A percentile compares a stretch with the other conserved stretches of the same genome.
These are phyloP conservation scores for Nelumbo lutea DNA, from an alignment of 164 flowering plant genomes.

Conservation along the genomic window DNA sequence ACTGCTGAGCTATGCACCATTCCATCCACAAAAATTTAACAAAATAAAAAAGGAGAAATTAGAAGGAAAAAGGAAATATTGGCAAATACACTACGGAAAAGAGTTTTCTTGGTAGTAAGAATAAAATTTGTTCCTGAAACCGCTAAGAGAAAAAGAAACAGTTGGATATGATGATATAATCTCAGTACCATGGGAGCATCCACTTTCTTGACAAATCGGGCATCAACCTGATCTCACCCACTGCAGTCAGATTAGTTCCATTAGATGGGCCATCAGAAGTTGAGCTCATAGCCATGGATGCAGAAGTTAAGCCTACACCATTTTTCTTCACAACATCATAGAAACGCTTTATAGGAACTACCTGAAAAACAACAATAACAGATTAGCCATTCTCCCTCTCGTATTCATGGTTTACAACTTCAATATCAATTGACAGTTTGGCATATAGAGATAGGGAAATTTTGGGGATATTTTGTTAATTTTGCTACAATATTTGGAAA, in stretches of 20 bases:
- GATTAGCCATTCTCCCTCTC: neutral
- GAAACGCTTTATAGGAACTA: conserved; percentile 70
- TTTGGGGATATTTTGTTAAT: too few relatives aligned
- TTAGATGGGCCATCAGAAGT: conserved; percentile 71
- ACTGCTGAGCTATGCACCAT: neutral
- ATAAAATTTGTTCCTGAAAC: neutral
- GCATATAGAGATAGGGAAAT: too few relatives aligned
- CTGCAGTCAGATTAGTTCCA: conserved; percentile 67
- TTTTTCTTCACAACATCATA: conserved; percentile 42
- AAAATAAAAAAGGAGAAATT: neutral
- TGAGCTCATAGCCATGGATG: conserved; percentile 84
- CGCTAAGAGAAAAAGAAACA: neutral
- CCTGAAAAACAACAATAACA: conserved; percentile 40
- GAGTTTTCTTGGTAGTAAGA: neutral
- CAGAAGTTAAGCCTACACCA: conserved; percentile 84
- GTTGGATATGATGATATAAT: neutral
- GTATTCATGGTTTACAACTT: too few relatives aligned
- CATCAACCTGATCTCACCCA: conserved; percentile 84
- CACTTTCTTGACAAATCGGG: conserved; percentile 78
- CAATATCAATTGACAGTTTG: too few relatives aligned
- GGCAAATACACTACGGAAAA: neutral
- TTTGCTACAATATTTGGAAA: too few relatives aligned
- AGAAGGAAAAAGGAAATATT: neutral
- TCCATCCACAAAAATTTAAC: neutral
- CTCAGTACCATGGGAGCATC: conserved; percentile 74